Percentiles rank a stretch among this genome's conserved stretches.
Conservation (phyloP, 306 rosid genomes). For the Canavalia ensiformis region DNA sequence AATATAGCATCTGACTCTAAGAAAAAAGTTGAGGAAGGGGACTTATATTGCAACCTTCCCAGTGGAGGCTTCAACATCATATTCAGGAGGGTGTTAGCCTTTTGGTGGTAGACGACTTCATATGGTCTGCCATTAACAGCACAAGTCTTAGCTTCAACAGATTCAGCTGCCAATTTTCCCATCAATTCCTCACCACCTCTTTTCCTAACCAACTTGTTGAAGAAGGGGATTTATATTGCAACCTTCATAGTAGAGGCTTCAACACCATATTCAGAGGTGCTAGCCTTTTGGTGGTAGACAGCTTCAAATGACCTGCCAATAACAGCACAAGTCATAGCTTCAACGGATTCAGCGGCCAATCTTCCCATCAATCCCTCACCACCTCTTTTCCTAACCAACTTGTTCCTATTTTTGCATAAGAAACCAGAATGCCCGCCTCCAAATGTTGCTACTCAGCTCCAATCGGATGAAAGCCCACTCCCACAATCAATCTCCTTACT, state of each 20-base stretch:
- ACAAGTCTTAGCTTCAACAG: too few species aligned
- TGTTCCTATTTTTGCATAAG: neutral
- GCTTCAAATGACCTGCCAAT: neutral
- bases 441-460: neutral
- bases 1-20: neutral
- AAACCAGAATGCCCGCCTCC: constrained; percentile 4
- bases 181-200: too few species aligned
- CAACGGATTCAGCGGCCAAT: neutral
- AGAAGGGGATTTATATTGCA: neutral
- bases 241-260: neutral
- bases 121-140: too few species aligned
- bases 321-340: neutral
- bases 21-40: neutral
- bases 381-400: neutral
- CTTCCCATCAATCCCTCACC: neutral
- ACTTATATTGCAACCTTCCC: neutral
- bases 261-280: neutral
- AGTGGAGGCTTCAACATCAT: too few species aligned
- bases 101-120: too few species aligned
- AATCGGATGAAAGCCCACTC: too few species aligned
- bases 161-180: too few species aligned
- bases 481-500: too few species aligned
- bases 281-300: neutral
- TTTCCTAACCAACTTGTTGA: too few species aligned
- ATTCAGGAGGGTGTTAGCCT: too few species aligned